Evolutionary conservation across 345 rosid genomes (phyloP).

Genomic region (Citrus australasica): DNA sequence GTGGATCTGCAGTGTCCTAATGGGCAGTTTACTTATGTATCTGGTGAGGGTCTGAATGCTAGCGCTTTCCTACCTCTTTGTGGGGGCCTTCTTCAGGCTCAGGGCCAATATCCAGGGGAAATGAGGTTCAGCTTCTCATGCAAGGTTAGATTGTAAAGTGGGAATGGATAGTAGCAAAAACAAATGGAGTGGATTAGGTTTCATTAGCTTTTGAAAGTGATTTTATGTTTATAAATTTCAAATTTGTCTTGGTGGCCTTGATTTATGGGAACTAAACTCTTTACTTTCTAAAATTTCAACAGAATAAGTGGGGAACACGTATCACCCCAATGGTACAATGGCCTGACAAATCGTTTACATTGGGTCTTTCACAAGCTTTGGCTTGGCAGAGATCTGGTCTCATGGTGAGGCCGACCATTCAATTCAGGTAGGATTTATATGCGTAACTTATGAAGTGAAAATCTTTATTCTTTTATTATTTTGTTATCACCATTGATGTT

Average conservation of each 20-base stretch:
- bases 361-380: conserved; percentile 75
- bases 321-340: conserved; percentile 81
- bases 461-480: neutral
- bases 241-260: neutral
- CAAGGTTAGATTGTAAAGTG: conserved; percentile 49
- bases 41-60: conserved; percentile 90
- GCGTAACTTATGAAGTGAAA: neutral
- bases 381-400: conserved; percentile 96
- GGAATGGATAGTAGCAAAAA: neutral
- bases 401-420: conserved; percentile 77
- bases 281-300: conserved; percentile 17
- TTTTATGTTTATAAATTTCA: neutral
- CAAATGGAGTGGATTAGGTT: neutral
- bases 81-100: conserved; percentile 94
- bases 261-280: conserved; percentile 5
- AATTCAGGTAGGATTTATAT: conserved; percentile 54
- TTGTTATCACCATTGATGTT: neutral
- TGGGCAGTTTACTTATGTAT: conserved; percentile 84
- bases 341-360: conserved; percentile 84
- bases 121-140: conserved; percentile 89
- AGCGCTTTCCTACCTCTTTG: conserved; percentile 83
- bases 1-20: conserved; percentile 93
- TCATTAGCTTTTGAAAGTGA: neutral
- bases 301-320: conserved; percentile 91
- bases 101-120: conserved; percentile 98